Evolutionary conservation across 164 flowering plant species (phyloP).

Genomic region (Vitis amurensis): DNA sequence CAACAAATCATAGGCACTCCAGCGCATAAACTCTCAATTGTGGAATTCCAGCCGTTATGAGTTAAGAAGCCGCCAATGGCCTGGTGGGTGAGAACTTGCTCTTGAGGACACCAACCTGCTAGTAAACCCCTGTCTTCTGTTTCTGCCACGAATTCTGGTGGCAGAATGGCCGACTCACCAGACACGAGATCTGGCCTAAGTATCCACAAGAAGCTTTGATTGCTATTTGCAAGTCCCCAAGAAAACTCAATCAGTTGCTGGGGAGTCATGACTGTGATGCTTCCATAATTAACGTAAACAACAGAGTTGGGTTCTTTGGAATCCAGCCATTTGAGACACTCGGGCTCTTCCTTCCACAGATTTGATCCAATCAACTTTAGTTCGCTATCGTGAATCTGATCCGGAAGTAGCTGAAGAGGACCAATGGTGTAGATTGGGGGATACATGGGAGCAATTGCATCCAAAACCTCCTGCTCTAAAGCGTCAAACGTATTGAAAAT

Average conservation of each 20-base stretch:
- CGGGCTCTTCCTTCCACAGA: constrained; percentile 17
- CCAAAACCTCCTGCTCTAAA: no score
- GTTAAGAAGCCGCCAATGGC: constrained; percentile 31
- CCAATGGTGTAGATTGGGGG: no score
- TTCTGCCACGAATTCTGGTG: constrained; percentile 18
- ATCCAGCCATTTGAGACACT: constrained; percentile 15
- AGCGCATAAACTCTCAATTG: constrained; percentile 17
- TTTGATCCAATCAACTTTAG: constrained; percentile 5
- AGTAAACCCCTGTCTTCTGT: constrained; percentile 19
- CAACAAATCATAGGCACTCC: constrained; percentile 25
- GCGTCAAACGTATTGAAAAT: no score
- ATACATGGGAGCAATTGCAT: no score
- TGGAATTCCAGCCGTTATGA: constrained; percentile 37
- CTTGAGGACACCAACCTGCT: constrained; percentile 29
- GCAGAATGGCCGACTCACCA: constrained; percentile 24
- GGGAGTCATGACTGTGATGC: constrained; percentile 25
- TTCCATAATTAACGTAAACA: constrained; percentile 30
- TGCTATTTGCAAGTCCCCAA: constrained; percentile 30
- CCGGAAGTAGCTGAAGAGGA: no score
- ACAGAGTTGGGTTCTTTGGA: constrained; percentile 25
- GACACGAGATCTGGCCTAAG: constrained; percentile 27
- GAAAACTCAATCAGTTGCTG: constrained; percentile 28
- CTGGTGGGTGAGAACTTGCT: constrained; percentile 22
- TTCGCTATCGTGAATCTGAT: no score
- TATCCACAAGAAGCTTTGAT: constrained; percentile 23